Evolutionary conservation across 1,284 basidiomycete species (phyloP).

Genomic region (Ustanciosporium gigantosporum): DNA sequence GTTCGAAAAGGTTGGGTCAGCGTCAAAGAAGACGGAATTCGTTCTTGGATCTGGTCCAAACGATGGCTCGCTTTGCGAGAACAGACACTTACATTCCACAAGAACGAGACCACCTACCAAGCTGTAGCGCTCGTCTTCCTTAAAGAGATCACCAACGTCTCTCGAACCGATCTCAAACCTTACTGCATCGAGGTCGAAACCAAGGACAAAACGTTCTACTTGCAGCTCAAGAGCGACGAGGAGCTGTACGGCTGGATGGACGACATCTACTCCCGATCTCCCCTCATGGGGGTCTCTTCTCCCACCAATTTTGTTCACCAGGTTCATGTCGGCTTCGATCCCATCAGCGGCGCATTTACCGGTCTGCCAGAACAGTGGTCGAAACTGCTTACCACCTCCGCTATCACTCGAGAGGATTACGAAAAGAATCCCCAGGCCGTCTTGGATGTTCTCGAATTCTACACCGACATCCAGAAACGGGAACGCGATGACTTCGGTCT

Average conservation of each 20-base stretch:
- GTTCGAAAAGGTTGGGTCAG: constrained; percentile 59
- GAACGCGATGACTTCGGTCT: constrained; percentile 72
- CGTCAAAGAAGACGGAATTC: constrained; percentile 60
- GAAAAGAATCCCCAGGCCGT: constrained; percentile 96
- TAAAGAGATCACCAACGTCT: constrained; percentile 80
- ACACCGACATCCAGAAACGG: constrained; percentile 95
- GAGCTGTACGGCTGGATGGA: constrained; percentile 97
- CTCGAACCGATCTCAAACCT: constrained; percentile 87
- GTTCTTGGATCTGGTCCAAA: constrained; percentile 89
- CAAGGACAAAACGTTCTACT: constrained; percentile 74
- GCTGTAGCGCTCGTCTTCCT: constrained; percentile 72
- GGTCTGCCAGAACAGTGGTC: constrained; percentile 97
- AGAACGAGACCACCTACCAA: constrained; percentile 77
- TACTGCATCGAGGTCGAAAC: constrained; percentile 80
- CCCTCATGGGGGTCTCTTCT: constrained; percentile 86
- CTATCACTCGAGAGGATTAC: constrained; percentile 96
- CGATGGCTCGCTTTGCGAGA: constrained; percentile 88
- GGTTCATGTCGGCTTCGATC: constrained; percentile 97
- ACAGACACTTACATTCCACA: constrained; percentile 79
- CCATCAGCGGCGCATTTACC: constrained; percentile 88
- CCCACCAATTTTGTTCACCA: constrained; percentile 98
- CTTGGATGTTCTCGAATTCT: constrained; percentile 95
- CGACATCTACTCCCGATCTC: constrained; percentile 88
- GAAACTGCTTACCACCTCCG: constrained; percentile 89
- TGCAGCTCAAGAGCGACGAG: constrained; percentile 88